These are phyloP conservation scores for Theileria equi DNA, from an alignment of 169 alveolate species.

Conservation along the genomic window DNA sequence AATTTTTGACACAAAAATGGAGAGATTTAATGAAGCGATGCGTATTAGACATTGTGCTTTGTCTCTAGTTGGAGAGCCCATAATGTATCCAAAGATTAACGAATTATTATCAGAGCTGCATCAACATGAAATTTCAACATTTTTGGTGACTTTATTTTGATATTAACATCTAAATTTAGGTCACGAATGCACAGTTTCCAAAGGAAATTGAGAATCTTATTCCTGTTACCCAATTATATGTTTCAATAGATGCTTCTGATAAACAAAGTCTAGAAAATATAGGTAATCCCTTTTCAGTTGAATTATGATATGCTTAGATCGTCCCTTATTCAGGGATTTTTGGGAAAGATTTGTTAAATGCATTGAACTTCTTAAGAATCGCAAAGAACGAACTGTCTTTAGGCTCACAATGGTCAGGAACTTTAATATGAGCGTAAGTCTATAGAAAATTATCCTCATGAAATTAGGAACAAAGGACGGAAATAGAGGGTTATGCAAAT, in stretches of 20 bases:
- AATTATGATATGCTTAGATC: constrained; percentile 43
- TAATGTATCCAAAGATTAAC: constrained; percentile 85
- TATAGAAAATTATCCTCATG: background rate
- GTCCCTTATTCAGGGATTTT: constrained; percentile 83
- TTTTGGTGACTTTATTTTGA: constrained; percentile 63
- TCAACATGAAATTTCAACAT: constrained; percentile 76
- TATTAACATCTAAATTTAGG: constrained; percentile 5
- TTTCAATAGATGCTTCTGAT: constrained; percentile 79
- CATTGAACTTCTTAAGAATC: constrained; percentile 66
- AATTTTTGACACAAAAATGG: constrained; percentile 60
- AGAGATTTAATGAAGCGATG: constrained; percentile 67
- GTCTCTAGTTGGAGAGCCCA: constrained; percentile 89
- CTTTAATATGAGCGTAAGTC: constrained; percentile 68
- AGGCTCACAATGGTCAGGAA: constrained; percentile 80
- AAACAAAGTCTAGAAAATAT: constrained; percentile 68
- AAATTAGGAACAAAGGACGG: constrained; percentile 57
- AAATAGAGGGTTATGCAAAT: constrained; percentile 72
- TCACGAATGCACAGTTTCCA: constrained; percentile 88
- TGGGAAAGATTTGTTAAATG: constrained; percentile 84
- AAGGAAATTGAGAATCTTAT: constrained; percentile 70
- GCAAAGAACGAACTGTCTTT: constrained; percentile 79
- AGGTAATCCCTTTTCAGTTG: background rate
- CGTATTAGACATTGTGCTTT: constrained; percentile 80
- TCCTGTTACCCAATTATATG: constrained; percentile 82
- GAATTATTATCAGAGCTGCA: constrained; percentile 79